Evolutionary conservation across 1,139 yeast genomes (phyloP).

Genomic region (Sugiyamaella paludigena): DNA sequence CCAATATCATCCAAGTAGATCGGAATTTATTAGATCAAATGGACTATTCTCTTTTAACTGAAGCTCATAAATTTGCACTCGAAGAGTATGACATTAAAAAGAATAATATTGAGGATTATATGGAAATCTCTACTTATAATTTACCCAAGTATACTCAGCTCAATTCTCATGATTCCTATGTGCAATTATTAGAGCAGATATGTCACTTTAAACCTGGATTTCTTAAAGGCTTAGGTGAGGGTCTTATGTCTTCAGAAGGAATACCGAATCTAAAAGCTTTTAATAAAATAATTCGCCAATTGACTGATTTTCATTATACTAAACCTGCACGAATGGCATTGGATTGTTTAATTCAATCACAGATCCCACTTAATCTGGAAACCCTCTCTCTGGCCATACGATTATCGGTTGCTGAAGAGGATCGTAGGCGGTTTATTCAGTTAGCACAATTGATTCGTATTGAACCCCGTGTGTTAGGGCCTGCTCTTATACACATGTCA

Average conservation of each 20-base stretch:
- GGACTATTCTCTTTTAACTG: slow-evolving; percentile 5
- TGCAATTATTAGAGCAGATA: slow-evolving; percentile 10
- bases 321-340: slow-evolving; percentile 30
- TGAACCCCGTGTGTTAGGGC: no score
- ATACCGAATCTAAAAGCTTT: slow-evolving; percentile 28
- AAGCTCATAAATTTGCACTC: slow-evolving; percentile 15
- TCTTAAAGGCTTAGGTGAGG: slow-evolving; percentile 14
- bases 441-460: no score
- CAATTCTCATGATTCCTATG: slow-evolving; percentile 11
- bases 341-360: slow-evolving; percentile 26
- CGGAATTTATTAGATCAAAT: slow-evolving; percentile 9
- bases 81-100: slow-evolving; percentile 10
- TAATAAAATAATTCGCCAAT: slow-evolving; percentile 26
- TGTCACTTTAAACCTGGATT: slow-evolving; percentile 18
- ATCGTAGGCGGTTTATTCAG: slow-evolving; percentile 18
- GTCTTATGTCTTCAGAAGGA: slow-evolving; percentile 19
- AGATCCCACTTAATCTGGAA: slow-evolving; percentile 23
- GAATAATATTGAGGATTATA: slow-evolving; percentile 16
- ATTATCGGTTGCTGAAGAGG: slow-evolving; percentile 23
- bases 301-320: slow-evolving; percentile 21
- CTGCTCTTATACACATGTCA: no score
- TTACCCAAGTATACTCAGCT: slow-evolving; percentile 12
- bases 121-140: slow-evolving; percentile 18
- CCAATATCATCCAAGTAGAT: slow-evolving; percentile 1
- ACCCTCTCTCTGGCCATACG: slow-evolving; percentile 23